Evolutionary conservation across 345 rosid species (phyloP).

Genomic region (Draba incana): DNA sequence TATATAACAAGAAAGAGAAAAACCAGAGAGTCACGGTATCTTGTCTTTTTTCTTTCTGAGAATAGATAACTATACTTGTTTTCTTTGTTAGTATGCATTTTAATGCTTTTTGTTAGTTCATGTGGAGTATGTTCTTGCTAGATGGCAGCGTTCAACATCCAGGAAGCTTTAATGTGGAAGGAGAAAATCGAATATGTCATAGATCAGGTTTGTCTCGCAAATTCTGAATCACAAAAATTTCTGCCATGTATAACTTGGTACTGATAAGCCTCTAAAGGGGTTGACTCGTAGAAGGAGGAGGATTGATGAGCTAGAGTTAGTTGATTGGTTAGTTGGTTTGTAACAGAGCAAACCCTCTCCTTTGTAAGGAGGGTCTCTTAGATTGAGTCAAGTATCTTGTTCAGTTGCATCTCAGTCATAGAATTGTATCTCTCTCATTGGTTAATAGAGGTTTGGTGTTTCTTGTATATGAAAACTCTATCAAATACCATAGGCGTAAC

Average conservation of each 20-base stretch:
- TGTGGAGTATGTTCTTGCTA: conserved; percentile 46
- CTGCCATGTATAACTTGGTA: background rate
- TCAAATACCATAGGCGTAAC: background rate
- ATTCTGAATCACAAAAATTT: background rate
- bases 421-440: too few relatives aligned
- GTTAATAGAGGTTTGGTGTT: too few relatives aligned
- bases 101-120: conserved; percentile 36
- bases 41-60: conserved; percentile 29
- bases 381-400: too few relatives aligned
- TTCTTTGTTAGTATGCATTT: conserved; percentile 23
- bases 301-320: too few relatives aligned
- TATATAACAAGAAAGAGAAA: conserved; percentile 96
- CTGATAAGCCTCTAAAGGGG: too few relatives aligned
- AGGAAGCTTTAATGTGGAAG: conserved; percentile 92
- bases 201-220: conserved; percentile 69
- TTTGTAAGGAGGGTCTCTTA: too few relatives aligned
- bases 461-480: too few relatives aligned
- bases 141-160: conserved; percentile 99
- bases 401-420: too few relatives aligned
- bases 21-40: conserved; percentile 81
- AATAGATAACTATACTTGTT: background rate
- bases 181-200: conserved; percentile 87
- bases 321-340: too few relatives aligned
- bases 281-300: too few relatives aligned
- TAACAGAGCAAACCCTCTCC: too few relatives aligned